Evolutionary conservation across 495 filamentous ascomycete species (phyloP).

Genomic region (Aspergillus conjunctus): DNA sequence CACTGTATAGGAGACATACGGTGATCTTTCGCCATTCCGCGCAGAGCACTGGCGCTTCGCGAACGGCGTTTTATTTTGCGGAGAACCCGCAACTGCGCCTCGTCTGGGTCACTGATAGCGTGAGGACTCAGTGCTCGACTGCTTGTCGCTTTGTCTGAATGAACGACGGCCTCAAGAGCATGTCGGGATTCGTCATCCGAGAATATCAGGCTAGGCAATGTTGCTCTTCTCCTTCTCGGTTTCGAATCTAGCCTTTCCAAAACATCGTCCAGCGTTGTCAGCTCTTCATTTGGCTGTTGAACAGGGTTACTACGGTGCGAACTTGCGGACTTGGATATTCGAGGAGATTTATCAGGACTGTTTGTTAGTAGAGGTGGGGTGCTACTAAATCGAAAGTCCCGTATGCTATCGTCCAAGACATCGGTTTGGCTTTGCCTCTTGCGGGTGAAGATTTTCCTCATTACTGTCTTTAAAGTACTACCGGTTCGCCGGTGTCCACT

Average conservation of each 20-base stretch:
- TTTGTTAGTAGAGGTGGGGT: neutral
- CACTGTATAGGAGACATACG: constrained; percentile 32
- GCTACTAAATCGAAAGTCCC: constrained; percentile 20
- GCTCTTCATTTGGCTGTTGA: constrained; percentile 27
- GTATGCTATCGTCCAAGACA: constrained; percentile 30
- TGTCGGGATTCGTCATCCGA: constrained; percentile 42
- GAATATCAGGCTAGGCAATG: constrained; percentile 49
- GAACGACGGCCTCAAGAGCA: constrained; percentile 29
- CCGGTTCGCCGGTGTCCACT: constrained; percentile 45
- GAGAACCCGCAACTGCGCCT: constrained; percentile 24
- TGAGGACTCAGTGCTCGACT: constrained; percentile 20
- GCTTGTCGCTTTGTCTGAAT: constrained; percentile 19
- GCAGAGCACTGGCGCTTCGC: constrained; percentile 36
- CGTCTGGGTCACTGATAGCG: constrained; percentile 23
- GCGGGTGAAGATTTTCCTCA: constrained; percentile 51
- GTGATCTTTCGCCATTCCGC: constrained; percentile 28
- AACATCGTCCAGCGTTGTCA: constrained; percentile 28
- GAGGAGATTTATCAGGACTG: constrained; percentile 11
- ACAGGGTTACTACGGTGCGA: constrained; percentile 35
- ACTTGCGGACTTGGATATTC: constrained; percentile 29
- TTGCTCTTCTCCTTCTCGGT: constrained; percentile 41
- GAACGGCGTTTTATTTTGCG: constrained; percentile 35
- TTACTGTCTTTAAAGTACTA: constrained; percentile 50
- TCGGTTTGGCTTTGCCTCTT: constrained; percentile 45
- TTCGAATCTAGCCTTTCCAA: constrained; percentile 29